Evolutionary conservation across 1,284 basidiomycete genomes (phyloP).

Genomic region (Singerocomus inundabilis): DNA sequence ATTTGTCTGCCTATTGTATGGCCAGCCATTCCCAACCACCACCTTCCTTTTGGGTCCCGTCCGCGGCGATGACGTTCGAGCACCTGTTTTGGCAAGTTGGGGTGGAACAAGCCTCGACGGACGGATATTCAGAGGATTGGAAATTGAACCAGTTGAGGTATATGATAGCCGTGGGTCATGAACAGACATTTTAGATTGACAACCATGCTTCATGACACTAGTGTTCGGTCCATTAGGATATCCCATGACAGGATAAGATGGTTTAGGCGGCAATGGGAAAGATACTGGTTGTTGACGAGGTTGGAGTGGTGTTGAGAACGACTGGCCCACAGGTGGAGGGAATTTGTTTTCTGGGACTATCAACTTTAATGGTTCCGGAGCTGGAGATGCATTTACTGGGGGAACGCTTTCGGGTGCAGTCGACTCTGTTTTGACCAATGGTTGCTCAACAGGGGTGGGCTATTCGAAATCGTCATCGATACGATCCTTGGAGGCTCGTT

Average conservation of each 20-base stretch:
- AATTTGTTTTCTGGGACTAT: slow-evolving; percentile 13
- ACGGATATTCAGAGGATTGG: slow-evolving; percentile 51
- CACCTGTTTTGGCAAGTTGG: slow-evolving; percentile 4
- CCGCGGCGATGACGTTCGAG: slow-evolving; percentile 15
- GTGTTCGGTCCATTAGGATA: slow-evolving; percentile 9
- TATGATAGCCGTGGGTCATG: slow-evolving; percentile 40
- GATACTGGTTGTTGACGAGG: slow-evolving; percentile 6
- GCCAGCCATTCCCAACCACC: slow-evolving; percentile 39
- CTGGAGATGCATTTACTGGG: slow-evolving; percentile 13
- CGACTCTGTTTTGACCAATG: slow-evolving; percentile 24
- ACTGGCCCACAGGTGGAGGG: slow-evolving; percentile 3
- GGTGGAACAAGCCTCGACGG: slow-evolving; percentile 36
- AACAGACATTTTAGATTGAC: slow-evolving; percentile 33
- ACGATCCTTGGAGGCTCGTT: not conserved
- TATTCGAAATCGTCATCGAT: slow-evolving; percentile 6
- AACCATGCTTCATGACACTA: slow-evolving; percentile 16
- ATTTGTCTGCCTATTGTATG: slow-evolving; percentile 28
- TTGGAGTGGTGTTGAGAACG: slow-evolving; percentile 16
- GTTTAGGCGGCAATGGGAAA: slow-evolving; percentile 17
- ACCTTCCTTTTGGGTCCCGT: slow-evolving; percentile 23
- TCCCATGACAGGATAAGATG: slow-evolving; percentile 13
- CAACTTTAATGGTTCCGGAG: slow-evolving; percentile 6
- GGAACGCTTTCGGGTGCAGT: slow-evolving; percentile 10
- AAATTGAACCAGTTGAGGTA: slow-evolving; percentile 40
- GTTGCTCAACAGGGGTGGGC: slow-evolving; percentile 16